Evolutionary conservation across 2,329 filamentous ascomycete species (phyloP).

Genomic region (Dactylellina cionopaga): DNA sequence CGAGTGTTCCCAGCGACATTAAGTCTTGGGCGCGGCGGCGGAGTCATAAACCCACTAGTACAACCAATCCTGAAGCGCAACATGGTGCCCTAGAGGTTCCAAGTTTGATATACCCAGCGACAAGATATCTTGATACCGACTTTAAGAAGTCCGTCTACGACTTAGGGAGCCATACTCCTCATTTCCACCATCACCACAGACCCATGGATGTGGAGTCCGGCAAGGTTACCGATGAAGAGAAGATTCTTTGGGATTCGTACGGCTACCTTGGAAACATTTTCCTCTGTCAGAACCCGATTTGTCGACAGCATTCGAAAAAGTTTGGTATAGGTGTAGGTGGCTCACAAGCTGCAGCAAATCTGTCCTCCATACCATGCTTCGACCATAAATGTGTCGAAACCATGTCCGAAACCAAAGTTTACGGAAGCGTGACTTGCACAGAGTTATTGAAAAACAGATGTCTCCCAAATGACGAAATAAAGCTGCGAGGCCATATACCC

Average conservation of each 20-base stretch:
- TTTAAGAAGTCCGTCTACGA: conserved; percentile 18
- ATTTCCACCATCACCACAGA: conserved; percentile 46
- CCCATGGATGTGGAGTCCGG: too few relatives aligned
- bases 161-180: conserved; percentile 24
- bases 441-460: not conserved
- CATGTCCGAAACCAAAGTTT: conserved; percentile 9
- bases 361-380: conserved; percentile 21
- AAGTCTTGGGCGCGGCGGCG: not conserved
- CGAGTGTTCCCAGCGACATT: conserved; percentile 13
- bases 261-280: conserved; percentile 1
- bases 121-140: not conserved
- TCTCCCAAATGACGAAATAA: not conserved
- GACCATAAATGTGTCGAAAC: not conserved
- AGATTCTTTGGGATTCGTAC: conserved; percentile 10
- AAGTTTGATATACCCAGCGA: not conserved
- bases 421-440: conserved; percentile 11
- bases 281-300: conserved; percentile 40
- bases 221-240: not conserved
- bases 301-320: not conserved
- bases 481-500: conserved; percentile 3
- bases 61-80: not conserved
- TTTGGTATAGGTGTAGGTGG: not conserved
- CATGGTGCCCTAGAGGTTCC: not conserved
- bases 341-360: conserved; percentile 12
- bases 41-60: not conserved